Evolutionary conservation across 305 asterid genomes (phyloP), one percentile per base, ranked within the genome.

Genomic region (Fraxinus ornus): DNA sequence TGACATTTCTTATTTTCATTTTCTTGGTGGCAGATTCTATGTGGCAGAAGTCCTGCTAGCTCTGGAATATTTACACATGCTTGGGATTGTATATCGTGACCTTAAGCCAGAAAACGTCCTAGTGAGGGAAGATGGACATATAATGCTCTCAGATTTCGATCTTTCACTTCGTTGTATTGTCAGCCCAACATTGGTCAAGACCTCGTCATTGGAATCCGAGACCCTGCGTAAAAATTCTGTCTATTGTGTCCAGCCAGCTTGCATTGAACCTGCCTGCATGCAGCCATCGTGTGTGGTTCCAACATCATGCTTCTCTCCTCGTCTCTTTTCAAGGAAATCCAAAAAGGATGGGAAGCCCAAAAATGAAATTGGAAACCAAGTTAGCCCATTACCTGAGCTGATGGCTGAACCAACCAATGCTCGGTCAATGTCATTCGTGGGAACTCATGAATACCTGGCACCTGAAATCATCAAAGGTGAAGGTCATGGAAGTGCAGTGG

Each of bases 401-500:
- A 84, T 88, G 64, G 92, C 92, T 2, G 91, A 89, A 86, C 92
- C 91, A 33, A 89, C 91, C 0, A 90, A 86, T 21, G 93, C 93
- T 0, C 89, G 93, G 7, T 90, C 93, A 1, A 90, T 88, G 93
- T 90, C 91, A 2, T 90, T 90, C 7, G 93, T 90, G 1, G 93
- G 93, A 76, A 88, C 93, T 79, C 91, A 90, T 21, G 93, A 90
- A 81, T 89, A 89, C 82, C 60, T 89, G 70, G 92, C 92, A 2
- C 90, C 92, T 2, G 90, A 89, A 57, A 89, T 88, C 73, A 79
- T 89, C 79, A 88, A 86, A 80, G 91, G 91, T 0, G 93, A 90
- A 78, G 93, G 93, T 55, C 93, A 90, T 47, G 93, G 93, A 55
- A 88, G 91, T 24, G 93, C 93, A 0, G 93, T 90, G 35, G 93